A percentile compares a stretch with the other conserved stretches of the same genome.
Evolutionary conservation across 371 early-diverging fungal species (phyloP).

Genomic region (Mortierella sp.): DNA sequence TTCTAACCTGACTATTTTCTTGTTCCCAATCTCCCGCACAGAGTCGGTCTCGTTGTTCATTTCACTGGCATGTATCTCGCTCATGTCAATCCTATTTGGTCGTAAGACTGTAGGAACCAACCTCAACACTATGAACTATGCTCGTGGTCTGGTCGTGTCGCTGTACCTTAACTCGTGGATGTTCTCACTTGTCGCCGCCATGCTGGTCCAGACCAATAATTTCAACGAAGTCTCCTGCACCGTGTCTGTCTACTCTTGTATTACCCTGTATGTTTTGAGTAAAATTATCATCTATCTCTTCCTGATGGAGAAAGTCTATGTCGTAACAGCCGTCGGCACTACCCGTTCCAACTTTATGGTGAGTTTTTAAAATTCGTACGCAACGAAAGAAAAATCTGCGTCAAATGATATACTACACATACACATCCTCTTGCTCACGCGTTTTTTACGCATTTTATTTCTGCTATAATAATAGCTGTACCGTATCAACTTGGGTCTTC

Average conservation of each 20-base stretch:
- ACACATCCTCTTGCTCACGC: not conserved
- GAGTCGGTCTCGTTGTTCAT: slow-evolving; percentile 42
- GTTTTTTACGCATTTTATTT: not conserved
- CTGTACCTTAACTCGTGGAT: slow-evolving; percentile 63
- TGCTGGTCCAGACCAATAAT: slow-evolving; percentile 66
- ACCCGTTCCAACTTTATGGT: slow-evolving; percentile 38
- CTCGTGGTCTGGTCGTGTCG: slow-evolving; percentile 57
- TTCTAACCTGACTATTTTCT: not conserved
- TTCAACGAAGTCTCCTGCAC: slow-evolving; percentile 62
- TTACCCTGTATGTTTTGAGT: slow-evolving; percentile 56
- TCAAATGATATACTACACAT: not conserved
- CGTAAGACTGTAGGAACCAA: slow-evolving; percentile 61
- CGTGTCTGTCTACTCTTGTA: slow-evolving; percentile 58
- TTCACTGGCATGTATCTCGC: slow-evolving; percentile 60
- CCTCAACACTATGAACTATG: slow-evolving; percentile 57
- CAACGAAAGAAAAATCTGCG: not conserved
- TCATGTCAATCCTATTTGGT: slow-evolving; percentile 65
- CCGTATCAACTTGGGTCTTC: slow-evolving; percentile 56
- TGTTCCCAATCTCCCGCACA: not conserved
- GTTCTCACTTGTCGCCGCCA: slow-evolving; percentile 61
- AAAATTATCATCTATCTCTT: slow-evolving; percentile 64
- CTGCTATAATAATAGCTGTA: slow-evolving; percentile 46
- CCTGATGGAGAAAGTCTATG: slow-evolving; percentile 66
- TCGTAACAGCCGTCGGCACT: slow-evolving; percentile 39
- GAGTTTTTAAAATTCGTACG: not conserved